These are phyloP conservation scores for Pezicula neosporulosa DNA, from an alignment of 2,329 filamentous ascomycete genomes.

Conservation along the genomic window DNA sequence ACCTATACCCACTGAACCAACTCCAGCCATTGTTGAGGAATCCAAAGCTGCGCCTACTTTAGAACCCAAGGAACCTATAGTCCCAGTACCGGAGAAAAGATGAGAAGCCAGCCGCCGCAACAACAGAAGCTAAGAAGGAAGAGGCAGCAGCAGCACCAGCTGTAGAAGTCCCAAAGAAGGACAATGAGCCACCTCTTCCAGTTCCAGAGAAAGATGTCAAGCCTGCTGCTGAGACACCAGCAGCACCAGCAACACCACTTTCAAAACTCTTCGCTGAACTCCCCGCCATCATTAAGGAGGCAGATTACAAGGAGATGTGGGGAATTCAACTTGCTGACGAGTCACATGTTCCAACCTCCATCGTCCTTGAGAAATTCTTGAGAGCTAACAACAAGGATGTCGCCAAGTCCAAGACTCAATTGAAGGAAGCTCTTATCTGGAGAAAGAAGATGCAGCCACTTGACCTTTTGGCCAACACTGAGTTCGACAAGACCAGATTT, in stretches of 20 bases:
- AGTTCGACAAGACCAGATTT: conserved; percentile 69
- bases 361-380: conserved; percentile 90
- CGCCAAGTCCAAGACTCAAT: conserved; percentile 71
- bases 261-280: conserved; percentile 56
- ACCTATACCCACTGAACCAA: not conserved
- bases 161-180: not conserved
- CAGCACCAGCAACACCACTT: conserved; percentile 33
- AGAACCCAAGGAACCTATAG: not conserved
- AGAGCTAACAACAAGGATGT: conserved; percentile 82
- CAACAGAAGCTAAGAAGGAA: not conserved
- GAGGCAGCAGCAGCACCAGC: not conserved
- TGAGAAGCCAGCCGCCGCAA: not conserved
- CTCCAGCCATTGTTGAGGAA: conserved; percentile 3
- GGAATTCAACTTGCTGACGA: conserved; percentile 61
- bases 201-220: conserved; percentile 5
- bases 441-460: conserved; percentile 72
- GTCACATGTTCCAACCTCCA: conserved; percentile 68
- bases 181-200: not conserved
- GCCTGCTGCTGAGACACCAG: not conserved
- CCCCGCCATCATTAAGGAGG: conserved; percentile 50
- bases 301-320: conserved; percentile 78
- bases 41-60: not conserved
- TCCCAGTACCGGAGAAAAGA: conserved; percentile 2
- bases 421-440: conserved; percentile 78
- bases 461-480: conserved; percentile 57